Percentiles rank a stretch among this genome's conserved stretches.
These are phyloP conservation scores for Populus euphratica DNA, from an alignment of 345 rosid species.

Conservation along the genomic window DNA sequence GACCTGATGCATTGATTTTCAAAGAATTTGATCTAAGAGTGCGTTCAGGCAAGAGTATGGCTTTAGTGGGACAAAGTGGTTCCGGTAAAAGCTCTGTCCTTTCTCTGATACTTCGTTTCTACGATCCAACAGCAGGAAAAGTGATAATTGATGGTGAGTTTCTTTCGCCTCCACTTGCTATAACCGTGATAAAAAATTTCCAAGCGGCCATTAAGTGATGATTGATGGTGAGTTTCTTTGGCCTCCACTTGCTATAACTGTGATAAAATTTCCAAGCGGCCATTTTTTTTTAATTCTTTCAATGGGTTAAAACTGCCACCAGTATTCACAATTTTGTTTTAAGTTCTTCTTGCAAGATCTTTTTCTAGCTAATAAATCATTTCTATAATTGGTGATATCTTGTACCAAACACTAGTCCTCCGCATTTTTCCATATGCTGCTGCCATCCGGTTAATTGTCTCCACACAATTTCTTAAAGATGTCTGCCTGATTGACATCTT, in stretches of 20 bases:
- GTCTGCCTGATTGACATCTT: not conserved
- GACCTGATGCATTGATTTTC: slow-evolving; percentile 79
- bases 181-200: too few relatives aligned
- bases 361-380: not conserved
- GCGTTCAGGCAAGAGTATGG: slow-evolving; percentile 72
- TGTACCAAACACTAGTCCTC: not conserved
- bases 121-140: slow-evolving; percentile 76
- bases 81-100: slow-evolving; percentile 94
- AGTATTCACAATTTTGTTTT: not conserved
- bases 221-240: slow-evolving; percentile 62
- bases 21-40: slow-evolving; percentile 64
- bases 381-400: not conserved
- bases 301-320: not conserved
- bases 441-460: not conserved
- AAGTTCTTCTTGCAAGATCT: not conserved
- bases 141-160: slow-evolving; percentile 84
- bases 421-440: not conserved
- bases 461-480: not conserved
- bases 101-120: slow-evolving; percentile 81
- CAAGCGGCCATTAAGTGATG: slow-evolving; percentile 36
- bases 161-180: not conserved
- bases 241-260: not conserved
- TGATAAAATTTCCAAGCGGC: too few relatives aligned
- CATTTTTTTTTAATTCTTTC: too few relatives aligned
- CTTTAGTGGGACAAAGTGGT: slow-evolving; percentile 94